Base-by-base conservation (phyloP, 768 basidiomycete species). In the Hebeloma cylindrosporum region DNA sequence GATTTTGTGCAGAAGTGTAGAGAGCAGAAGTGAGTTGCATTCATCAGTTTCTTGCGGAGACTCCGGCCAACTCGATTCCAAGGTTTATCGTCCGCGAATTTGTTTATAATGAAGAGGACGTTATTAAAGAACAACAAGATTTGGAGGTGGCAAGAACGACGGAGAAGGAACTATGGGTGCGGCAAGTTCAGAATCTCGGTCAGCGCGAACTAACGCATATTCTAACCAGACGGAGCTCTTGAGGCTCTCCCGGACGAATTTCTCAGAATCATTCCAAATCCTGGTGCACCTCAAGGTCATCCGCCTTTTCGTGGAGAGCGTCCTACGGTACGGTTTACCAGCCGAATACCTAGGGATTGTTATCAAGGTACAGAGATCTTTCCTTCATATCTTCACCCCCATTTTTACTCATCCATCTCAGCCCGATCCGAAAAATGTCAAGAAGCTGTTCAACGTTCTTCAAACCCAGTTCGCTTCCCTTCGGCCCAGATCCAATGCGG, bases 11-110 rank as follows among this genome's bases (percentile, higher is more conserved):
- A 97, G 68, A 94, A 89, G 61, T 95, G 92, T 60, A 75, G 96
- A 48, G 96, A 98, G 64, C 85, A 91, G 65, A 98, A 95, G 93
- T 95, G 56, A 53, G 77, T 67, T 29, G 18, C 22, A 18, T 41
- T 16, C 27, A 26, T 20, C 23, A 7, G 9, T 14, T 22, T 25
- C 14, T 16, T 16, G 43, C 37, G 45, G 50, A 33, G 45, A 25
- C 45, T 48, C 26, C n/a, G n/a, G n/a, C n/a, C n/a, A 31, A n/a
- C 25, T 28, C 4, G 7, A 35, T 32, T 10, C 10, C 2, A 43
- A 96, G 94, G 61, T 98, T 93, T 69, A 84, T 93, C 46, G 80
- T 93, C 7, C 82, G 96, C n/a, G 96, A 99, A 54, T 99, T 97
- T 62, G 79, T 78, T 10, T 98, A 78, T 61, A 90, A 93, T 17